Percentiles rank a stretch among this genome's conserved stretches.
Evolutionary conservation across 148 eudicot genomes (phyloP).

Genomic region (Vaccinium macrocarpon): DNA sequence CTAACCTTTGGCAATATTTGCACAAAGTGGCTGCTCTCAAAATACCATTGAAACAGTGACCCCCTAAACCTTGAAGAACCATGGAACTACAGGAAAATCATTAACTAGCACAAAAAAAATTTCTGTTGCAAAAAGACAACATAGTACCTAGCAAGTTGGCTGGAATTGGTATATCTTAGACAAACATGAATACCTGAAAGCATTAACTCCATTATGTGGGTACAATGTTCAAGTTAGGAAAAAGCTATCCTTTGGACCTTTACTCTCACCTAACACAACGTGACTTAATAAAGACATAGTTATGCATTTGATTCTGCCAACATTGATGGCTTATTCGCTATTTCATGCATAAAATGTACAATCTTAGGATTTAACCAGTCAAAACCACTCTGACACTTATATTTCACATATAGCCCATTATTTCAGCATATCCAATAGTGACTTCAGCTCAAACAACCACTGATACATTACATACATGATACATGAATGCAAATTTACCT

Average conservation of each 20-base stretch:
- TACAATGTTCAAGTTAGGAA: not conserved
- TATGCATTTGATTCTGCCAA: not conserved
- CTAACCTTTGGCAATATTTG: too few species aligned
- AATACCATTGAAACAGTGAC: too few species aligned
- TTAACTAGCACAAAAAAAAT: not conserved
- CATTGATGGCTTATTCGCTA: not conserved
- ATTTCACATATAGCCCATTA: not conserved
- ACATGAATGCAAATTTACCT: slow-evolving; percentile 42
- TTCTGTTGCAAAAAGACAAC: not conserved
- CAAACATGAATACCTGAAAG: not conserved
- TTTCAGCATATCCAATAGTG: not conserved
- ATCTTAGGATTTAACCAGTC: not conserved
- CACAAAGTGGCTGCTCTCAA: too few species aligned
- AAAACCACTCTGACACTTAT: not conserved
- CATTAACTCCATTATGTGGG: not conserved
- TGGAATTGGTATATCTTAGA: not conserved
- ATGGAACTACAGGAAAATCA: too few species aligned
- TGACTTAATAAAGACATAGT: not conserved
- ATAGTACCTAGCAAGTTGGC: not conserved
- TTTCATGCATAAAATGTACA: not conserved
- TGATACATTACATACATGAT: not conserved
- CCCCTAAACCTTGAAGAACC: too few species aligned
- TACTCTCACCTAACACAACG: not conserved
- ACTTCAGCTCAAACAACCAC: not conserved
- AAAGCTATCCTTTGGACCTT: not conserved